Conservation (phyloP, 2,329 filamentous ascomycete genomes). For the Aureobasidium subglaciale region DNA sequence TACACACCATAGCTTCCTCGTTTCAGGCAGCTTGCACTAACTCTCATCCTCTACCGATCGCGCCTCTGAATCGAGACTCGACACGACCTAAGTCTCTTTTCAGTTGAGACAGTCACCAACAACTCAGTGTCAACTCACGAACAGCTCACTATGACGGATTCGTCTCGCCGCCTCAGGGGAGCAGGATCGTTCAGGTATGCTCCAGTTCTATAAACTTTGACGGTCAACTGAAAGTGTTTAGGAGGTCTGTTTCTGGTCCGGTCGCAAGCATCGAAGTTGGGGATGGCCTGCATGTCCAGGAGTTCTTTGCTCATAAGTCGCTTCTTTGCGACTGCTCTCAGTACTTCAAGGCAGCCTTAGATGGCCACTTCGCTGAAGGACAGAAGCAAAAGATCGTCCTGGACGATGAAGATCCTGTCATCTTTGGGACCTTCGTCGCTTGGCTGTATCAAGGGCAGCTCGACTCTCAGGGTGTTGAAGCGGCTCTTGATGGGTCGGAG, state of each 20-base stretch:
- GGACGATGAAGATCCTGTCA: not conserved
- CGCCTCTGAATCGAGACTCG: too few relatives aligned
- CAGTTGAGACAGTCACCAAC: too few relatives aligned
- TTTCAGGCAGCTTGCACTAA: too few relatives aligned
- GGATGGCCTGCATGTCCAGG: not conserved
- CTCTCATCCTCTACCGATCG: too few relatives aligned
- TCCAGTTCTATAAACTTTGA: too few relatives aligned
- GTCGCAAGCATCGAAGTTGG: not conserved
- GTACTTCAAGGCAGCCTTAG: not conserved
- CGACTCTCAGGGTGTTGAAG: not conserved
- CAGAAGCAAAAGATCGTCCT: not conserved
- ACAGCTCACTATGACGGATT: too few relatives aligned
- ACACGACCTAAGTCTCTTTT: too few relatives aligned
- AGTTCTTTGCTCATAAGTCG: not conserved
- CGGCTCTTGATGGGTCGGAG: not conserved
- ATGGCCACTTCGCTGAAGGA: not conserved
- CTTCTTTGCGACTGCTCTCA: not conserved
- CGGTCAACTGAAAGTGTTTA: not conserved
- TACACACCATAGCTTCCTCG: too few relatives aligned
- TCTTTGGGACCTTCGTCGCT: not conserved
- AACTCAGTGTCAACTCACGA: too few relatives aligned
- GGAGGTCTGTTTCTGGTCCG: not conserved
- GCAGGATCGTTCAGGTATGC: not conserved
- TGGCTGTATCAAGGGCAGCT: constrained; percentile 4
- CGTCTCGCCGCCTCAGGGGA: too few relatives aligned